Conservation (phyloP, 2,329 filamentous ascomycete genomes). For the Diaporthe citri region DNA sequence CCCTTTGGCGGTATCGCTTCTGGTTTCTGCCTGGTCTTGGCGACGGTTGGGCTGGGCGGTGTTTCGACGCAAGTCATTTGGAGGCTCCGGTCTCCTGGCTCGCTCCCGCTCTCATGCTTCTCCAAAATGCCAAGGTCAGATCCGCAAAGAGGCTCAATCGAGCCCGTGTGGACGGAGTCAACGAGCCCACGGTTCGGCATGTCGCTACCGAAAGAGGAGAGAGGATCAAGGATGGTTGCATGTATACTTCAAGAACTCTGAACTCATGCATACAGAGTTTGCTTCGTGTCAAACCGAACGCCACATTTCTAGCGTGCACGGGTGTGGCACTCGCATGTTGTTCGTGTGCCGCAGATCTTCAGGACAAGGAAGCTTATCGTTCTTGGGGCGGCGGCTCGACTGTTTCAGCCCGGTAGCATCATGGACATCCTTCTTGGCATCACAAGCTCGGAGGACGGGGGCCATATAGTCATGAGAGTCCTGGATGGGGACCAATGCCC, state of each 20-base stretch:
- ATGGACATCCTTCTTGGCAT: conserved; percentile 36
- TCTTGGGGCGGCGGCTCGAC: conserved; percentile 19
- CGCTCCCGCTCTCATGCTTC: neutral
- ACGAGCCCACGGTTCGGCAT: neutral
- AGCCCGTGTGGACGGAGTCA: neutral
- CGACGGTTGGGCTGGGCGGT: conserved; percentile 6
- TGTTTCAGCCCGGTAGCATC: conserved; percentile 37
- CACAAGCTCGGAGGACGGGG: conserved; percentile 11
- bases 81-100: conserved; percentile 2
- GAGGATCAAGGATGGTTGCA: conserved; percentile 14
- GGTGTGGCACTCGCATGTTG: conserved; percentile 21
- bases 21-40: conserved; percentile 28
- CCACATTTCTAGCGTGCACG: conserved; percentile 7
- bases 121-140: conserved; percentile 15
- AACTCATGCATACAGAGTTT: neutral
- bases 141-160: neutral
- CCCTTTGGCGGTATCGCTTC: conserved; percentile 5
- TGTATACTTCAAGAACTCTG: neutral
- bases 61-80: conserved; percentile 31
- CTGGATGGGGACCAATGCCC: neutral
- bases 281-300: conserved; percentile 20
- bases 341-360: conserved; percentile 29
- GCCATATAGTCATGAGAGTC: conserved; percentile 28
- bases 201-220: neutral
- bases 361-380: conserved; percentile 25